Evolutionary conservation across 2,329 filamentous ascomycete genomes (phyloP).

Genomic region (Trichoderma atroviride): DNA sequence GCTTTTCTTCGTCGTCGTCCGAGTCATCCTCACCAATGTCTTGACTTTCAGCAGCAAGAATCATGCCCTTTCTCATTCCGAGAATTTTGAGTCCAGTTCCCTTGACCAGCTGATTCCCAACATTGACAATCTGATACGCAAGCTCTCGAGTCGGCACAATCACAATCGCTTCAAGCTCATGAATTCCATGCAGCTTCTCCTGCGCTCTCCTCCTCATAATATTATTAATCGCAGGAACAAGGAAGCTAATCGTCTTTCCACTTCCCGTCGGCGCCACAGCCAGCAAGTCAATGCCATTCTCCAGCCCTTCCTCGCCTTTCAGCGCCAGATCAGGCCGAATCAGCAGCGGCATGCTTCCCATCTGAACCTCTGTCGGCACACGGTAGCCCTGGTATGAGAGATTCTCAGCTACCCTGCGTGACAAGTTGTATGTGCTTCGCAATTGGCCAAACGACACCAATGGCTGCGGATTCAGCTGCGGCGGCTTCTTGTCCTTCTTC

Average conservation of each 20-base stretch:
- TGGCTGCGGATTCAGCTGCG: constrained; percentile 75
- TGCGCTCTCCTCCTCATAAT: constrained; percentile 62
- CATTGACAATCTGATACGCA: constrained; percentile 77
- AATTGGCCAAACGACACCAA: constrained; percentile 77
- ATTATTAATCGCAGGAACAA: constrained; percentile 82
- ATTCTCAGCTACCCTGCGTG: constrained; percentile 74
- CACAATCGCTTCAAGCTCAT: constrained; percentile 67
- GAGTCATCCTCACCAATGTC: constrained; percentile 45
- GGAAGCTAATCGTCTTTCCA: constrained; percentile 91
- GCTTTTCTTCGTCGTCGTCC: constrained; percentile 42
- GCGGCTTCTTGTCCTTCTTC: constrained; percentile 57
- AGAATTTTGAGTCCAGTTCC: constrained; percentile 80
- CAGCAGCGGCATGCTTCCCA: constrained; percentile 80
- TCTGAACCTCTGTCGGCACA: constrained; percentile 90
- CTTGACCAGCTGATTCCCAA: constrained; percentile 77
- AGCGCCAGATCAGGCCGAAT: constrained; percentile 60
- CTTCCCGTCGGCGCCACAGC: constrained; percentile 93
- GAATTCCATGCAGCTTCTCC: constrained; percentile 43
- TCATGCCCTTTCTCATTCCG: constrained; percentile 84
- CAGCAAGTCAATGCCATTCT: constrained; percentile 68
- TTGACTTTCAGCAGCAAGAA: constrained; percentile 55
- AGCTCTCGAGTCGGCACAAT: constrained; percentile 80
- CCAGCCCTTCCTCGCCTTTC: constrained; percentile 41
- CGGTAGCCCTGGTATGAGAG: constrained; percentile 81
- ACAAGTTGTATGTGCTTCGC: constrained; percentile 70